phyloP scores from a whole-genome alignment of 2,329 filamentous ascomycete genomes.

The Aspergillus felis region DNA sequence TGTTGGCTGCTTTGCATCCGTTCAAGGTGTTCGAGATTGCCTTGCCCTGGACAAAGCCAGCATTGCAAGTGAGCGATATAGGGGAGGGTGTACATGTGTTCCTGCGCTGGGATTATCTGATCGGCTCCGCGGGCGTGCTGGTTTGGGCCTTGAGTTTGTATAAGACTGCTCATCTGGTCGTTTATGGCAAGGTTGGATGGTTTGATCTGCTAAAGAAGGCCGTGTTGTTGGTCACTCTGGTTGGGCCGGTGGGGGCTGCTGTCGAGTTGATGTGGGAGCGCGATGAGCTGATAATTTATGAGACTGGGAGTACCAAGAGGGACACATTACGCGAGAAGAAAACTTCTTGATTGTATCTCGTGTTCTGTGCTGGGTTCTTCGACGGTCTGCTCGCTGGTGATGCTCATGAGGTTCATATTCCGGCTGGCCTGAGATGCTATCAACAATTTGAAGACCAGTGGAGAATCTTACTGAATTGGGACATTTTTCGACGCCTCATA shows the following conservation, averaged over 20 bases:
- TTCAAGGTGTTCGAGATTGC: conserved; percentile 34
- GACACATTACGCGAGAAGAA: conserved; percentile 28
- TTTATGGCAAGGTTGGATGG: conserved; percentile 23
- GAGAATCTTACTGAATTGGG: background rate
- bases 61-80: conserved; percentile 28
- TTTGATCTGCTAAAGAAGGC: conserved; percentile 32
- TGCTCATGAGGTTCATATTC: background rate
- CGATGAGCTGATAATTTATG: conserved; percentile 42
- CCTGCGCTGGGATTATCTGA: conserved; percentile 48
- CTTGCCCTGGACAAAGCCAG: conserved; percentile 31
- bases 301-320: conserved; percentile 32
- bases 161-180: conserved; percentile 23
- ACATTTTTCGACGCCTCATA: background rate
- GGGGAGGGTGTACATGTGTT: conserved; percentile 44
- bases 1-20: conserved; percentile 35
- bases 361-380: background rate
- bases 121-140: conserved; percentile 41
- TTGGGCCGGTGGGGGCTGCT: conserved; percentile 44
- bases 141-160: conserved; percentile 45
- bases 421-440: background rate
- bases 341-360: conserved; percentile 5
- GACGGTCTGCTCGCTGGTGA: background rate
- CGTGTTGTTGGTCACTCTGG: conserved; percentile 30
- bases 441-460: background rate
- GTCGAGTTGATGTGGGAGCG: conserved; percentile 49